Percentiles rank a stretch among this genome's conserved stretches.
phyloP scores from a whole-genome alignment of 1,284 basidiomycete species.

The Leccinum griseonigrum region DNA sequence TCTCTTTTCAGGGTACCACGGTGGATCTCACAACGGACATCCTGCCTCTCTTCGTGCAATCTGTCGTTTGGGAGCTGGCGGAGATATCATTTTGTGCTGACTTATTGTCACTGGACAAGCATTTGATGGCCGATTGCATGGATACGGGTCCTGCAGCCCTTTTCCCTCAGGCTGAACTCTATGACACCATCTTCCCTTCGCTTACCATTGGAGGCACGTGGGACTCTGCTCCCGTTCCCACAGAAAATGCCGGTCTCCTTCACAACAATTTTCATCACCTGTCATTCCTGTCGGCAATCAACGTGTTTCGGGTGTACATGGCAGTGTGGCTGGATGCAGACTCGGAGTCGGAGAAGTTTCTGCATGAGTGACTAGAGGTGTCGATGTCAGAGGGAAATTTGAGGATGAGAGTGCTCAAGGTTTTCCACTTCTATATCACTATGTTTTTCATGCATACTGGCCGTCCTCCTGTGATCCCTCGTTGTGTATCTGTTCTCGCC shows the following conservation, averaged over 20 bases:
- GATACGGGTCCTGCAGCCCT: not conserved
- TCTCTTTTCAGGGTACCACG: not conserved
- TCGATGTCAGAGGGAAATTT: not conserved
- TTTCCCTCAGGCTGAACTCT: not conserved
- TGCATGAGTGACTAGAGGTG: not conserved
- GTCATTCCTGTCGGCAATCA: not conserved
- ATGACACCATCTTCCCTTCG: not conserved
- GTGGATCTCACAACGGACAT: not conserved
- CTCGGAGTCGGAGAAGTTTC: not conserved
- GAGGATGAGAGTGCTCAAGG: not conserved
- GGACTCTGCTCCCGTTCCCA: not conserved
- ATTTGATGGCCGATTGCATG: not conserved
- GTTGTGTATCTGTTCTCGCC: not conserved
- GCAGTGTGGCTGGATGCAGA: not conserved
- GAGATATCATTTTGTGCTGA: not conserved
- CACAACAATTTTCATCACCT: not conserved
- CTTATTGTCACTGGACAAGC: not conserved
- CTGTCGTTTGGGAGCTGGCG: not conserved
- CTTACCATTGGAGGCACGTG: not conserved
- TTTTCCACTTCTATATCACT: not conserved
- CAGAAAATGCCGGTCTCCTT: not conserved
- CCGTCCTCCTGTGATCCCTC: not conserved
- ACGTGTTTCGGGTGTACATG: not conserved
- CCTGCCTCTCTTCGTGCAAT: not conserved
- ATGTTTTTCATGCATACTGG: not conserved